Base-by-base conservation (phyloP, 139 green algal genomes). In the Microglena sp. region DNA sequence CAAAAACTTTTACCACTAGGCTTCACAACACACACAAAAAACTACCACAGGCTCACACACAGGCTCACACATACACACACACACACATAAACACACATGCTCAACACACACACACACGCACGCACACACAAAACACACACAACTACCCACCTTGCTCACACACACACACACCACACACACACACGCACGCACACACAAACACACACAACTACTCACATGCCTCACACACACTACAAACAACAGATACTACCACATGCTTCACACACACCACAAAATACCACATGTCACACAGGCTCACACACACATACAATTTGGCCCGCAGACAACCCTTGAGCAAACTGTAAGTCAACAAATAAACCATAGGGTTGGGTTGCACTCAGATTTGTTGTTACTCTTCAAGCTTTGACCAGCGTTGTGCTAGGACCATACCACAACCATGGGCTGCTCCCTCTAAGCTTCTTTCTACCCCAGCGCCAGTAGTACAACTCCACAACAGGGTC, bases 71-170 rank as follows among this genome's bases (percentile, higher is more conserved):
- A 62, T 29, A 62, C 28, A 62, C 55, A 62, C 55, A 35, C 55
- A 62, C 55, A 35, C 55, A 62, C 55, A 62, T 29, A 62, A 27
- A 62, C 55, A 62, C 55, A 35, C 55, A 62, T 28, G n/a, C n/a
- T n/a, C n/a, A n/a, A n/a, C n/a, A n/a, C n/a, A n/a, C n/a, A n/a
- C n/a, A n/a, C n/a, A n/a, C n/a, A n/a, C n/a, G n/a, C n/a, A n/a
- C n/a, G n/a, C n/a, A n/a, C n/a, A n/a, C n/a, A n/a, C n/a, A n/a
- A n/a, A n/a, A n/a, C n/a, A n/a, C n/a, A n/a, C n/a, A n/a, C n/a
- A n/a, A n/a, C n/a, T n/a, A n/a, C n/a, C n/a, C n/a, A n/a, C n/a
- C n/a, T n/a, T n/a, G 40, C 40, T 50, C 55, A 28, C 18, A 34
- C 55, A 34, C 55, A 36, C 18, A 8, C 55, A 62, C 55, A 62